These are phyloP conservation scores for Asclepias syriaca DNA, from an alignment of 257 asterid genomes.

Conservation along the genomic window DNA sequence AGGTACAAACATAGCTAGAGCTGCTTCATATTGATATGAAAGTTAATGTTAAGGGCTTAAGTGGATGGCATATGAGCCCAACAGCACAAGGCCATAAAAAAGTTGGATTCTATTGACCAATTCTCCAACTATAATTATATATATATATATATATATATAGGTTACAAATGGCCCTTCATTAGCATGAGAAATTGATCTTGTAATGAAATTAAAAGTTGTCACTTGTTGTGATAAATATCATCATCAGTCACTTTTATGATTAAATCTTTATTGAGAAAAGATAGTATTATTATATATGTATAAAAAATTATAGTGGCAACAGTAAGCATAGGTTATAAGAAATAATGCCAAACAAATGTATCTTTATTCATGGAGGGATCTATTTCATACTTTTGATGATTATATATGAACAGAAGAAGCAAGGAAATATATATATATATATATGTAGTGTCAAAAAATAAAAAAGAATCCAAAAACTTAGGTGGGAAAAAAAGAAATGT, in stretches of 20 bases:
- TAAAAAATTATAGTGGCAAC: too few relatives aligned
- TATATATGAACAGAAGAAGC: neutral
- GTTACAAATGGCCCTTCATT: too few relatives aligned
- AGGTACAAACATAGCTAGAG: too few relatives aligned
- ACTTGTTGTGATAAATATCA: too few relatives aligned
- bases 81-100: neutral
- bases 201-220: too few relatives aligned
- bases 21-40: neutral
- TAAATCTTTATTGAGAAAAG: too few relatives aligned
- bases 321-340: too few relatives aligned
- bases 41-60: neutral
- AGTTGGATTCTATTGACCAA: neutral
- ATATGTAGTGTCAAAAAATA: neutral
- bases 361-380: neutral
- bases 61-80: neutral
- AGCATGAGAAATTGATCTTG: too few relatives aligned
- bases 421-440: neutral
- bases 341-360: too few relatives aligned
- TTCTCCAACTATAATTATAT: neutral
- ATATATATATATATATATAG: too few relatives aligned
- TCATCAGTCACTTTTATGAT: too few relatives aligned
- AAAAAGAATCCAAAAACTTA: conserved; percentile 10
- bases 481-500: conserved; percentile 12
- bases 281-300: too few relatives aligned
- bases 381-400: neutral